Base-by-base conservation (phyloP, 2,329 filamentous ascomycete species). In the Aschersonia sp. region DNA sequence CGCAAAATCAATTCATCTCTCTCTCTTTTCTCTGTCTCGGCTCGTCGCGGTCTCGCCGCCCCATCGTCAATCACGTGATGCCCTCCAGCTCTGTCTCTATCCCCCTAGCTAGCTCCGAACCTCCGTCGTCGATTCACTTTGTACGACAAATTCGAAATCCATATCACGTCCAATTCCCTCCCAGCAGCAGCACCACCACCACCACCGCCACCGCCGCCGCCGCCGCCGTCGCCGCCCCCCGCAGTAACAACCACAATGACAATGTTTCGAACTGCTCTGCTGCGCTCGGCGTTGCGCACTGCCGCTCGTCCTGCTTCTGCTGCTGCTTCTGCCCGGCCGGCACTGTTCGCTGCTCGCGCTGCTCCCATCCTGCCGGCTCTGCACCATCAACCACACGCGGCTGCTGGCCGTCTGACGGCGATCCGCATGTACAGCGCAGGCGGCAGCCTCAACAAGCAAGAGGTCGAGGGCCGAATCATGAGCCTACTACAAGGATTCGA, bases 401-500 rank as follows among this genome's bases (percentile, higher is more conserved):
- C 22, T 22, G 22, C 22, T 22, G 22, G 22, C 22, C 22, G 22
- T 22, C 22, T 22, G 22, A 22, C 22, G 22, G 22, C 22, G 57
- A 75, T 85, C 62, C 77, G 92, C 70, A 85, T 81, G 73, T 98
- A 98, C 73, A 87, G 89, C 57, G 85, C 90, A 47, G 81, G 77
- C 51, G 79, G 82, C 54, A 81, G 83, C 56, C 78, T 97, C 55
- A 75, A 79, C 60, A 83, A 88, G 75, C 74, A 81, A 49, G 87
- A 95, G 72, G 85, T 95, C 50, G 83, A 94, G 72, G 87, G 86
- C 52, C 81, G 90, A 64, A 96, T 97, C 75, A 77, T 94, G 67
- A 85, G 87, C 68, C 75, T 98, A 61, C 69, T 98, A 68, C 84
- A 88, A 72, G 90, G 89, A 67, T 98, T 97, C 66, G 92, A 98